Conservation (phyloP, 805 yeast species). For the Candida namnaoensis region DNA sequence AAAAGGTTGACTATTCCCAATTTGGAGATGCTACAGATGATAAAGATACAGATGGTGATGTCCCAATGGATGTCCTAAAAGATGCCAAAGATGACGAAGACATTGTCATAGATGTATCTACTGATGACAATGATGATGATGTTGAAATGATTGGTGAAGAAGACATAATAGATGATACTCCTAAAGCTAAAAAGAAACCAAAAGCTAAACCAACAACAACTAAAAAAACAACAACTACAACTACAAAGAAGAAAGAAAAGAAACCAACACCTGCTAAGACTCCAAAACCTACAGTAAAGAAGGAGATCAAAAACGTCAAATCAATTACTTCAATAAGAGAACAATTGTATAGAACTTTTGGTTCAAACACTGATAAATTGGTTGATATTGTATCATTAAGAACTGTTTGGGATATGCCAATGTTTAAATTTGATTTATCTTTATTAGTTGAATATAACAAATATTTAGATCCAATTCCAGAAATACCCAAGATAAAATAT, state of each 20-base stretch:
- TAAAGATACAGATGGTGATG: slow-evolving; percentile 4
- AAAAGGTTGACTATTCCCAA: slow-evolving; percentile 6
- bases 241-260: neutral
- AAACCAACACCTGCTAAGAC: neutral
- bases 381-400: slow-evolving; percentile 34
- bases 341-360: slow-evolving; percentile 36
- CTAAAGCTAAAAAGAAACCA: neutral
- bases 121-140: slow-evolving; percentile 3
- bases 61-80: slow-evolving; percentile 2
- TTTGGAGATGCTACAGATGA: neutral
- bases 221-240: slow-evolving; percentile 4
- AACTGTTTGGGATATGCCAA: slow-evolving; percentile 37
- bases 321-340: slow-evolving; percentile 31
- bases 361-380: slow-evolving; percentile 35
- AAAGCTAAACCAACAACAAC: too few species aligned
- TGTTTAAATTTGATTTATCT: slow-evolving; percentile 32
- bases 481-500: slow-evolving; percentile 2
- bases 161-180: neutral
- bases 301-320: slow-evolving; percentile 13
- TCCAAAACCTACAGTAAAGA: slow-evolving; percentile 6
- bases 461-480: slow-evolving; percentile 4
- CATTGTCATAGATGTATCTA: slow-evolving; percentile 1
- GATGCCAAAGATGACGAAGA: slow-evolving; percentile 7
- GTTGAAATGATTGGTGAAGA: slow-evolving; percentile 3
- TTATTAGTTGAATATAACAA: slow-evolving; percentile 12